Conservation (phyloP, 495 filamentous ascomycete species). For the Achaetomiella virescens region DNA sequence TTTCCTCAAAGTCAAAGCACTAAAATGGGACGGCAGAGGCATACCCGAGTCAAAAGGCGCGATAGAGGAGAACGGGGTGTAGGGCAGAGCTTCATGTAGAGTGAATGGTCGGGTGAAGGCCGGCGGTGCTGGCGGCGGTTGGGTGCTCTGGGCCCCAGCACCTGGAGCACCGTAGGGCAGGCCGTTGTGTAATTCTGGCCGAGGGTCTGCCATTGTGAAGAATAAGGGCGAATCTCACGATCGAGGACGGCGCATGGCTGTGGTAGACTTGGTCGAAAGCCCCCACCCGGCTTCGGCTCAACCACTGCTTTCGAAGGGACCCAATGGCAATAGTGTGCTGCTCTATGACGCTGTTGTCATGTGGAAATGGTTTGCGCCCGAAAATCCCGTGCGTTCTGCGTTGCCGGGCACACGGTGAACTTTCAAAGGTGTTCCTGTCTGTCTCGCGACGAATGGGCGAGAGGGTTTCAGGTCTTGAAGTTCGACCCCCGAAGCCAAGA, state of each 20-base stretch:
- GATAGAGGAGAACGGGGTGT: constrained; percentile 84
- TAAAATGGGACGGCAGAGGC: constrained; percentile 6
- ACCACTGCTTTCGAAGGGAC: background rate
- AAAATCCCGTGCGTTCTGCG: background rate
- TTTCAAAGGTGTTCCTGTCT: background rate
- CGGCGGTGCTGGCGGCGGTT: background rate
- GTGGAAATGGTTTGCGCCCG: background rate
- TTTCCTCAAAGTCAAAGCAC: background rate
- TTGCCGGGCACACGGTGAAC: background rate
- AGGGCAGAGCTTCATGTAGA: constrained; percentile 82
- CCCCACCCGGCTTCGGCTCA: background rate
- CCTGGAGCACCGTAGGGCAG: constrained; percentile 6
- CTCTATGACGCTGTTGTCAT: background rate
- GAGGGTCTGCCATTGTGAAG: constrained; percentile 32
- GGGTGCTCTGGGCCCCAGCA: background rate
- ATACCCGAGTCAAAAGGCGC: constrained; percentile 80
- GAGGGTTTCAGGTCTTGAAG: background rate
- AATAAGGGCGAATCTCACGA: constrained; percentile 10
- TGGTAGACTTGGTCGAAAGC: background rate
- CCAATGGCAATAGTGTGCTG: background rate
- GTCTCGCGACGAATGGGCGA: constrained; percentile 3
- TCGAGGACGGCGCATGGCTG: constrained; percentile 14
- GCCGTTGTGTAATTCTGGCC: constrained; percentile 22
- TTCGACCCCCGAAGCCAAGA: background rate
- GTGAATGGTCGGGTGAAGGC: constrained; percentile 35